Evolutionary conservation across 306 rosid species (phyloP).

Genomic region (Rosa lucieae): DNA sequence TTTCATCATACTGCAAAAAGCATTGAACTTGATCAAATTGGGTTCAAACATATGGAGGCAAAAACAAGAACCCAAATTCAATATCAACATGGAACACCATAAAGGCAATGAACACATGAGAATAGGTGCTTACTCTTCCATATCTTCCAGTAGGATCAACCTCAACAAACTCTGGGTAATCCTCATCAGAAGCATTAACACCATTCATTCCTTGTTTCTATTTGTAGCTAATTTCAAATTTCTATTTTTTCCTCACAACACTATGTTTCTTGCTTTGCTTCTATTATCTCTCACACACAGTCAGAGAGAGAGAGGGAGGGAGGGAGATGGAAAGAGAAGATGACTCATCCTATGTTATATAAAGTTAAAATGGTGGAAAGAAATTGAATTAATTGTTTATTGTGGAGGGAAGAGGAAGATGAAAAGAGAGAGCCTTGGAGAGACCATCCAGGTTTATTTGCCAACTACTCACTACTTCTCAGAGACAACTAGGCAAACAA

Average conservation of each 20-base stretch:
- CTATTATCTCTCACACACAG: not conserved
- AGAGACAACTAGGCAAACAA: conserved; percentile 51
- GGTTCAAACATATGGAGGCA: conserved; percentile 21
- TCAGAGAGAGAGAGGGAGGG: conserved; percentile 19
- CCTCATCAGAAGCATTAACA: conserved; percentile 45
- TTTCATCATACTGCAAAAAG: conserved; percentile 68
- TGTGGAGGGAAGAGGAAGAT: conserved; percentile 24
- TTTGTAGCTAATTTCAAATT: conserved; percentile 1
- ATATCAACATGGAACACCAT: conserved; percentile 17
- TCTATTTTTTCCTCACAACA: conserved; percentile 13
- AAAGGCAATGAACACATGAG: not conserved
- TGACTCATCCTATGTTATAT: conserved; percentile 14
- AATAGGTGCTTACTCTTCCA: conserved; percentile 70
- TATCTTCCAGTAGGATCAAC: conserved; percentile 99
- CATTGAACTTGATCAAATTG: not conserved
- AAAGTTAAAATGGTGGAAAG: not conserved
- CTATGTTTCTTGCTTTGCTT: conserved; percentile 19
- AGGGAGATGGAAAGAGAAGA: conserved; percentile 23
- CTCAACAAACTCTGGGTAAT: conserved; percentile 71
- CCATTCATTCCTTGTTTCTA: conserved; percentile 59
- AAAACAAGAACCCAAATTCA: not conserved
- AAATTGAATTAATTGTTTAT: conserved; percentile 21
- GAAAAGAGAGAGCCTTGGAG: conserved; percentile 28
- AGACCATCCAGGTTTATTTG: conserved; percentile 40
- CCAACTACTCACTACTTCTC: conserved; percentile 33